Conservation (phyloP, 2,329 filamentous ascomycete genomes). For the Colletotrichum gigasporum region DNA sequence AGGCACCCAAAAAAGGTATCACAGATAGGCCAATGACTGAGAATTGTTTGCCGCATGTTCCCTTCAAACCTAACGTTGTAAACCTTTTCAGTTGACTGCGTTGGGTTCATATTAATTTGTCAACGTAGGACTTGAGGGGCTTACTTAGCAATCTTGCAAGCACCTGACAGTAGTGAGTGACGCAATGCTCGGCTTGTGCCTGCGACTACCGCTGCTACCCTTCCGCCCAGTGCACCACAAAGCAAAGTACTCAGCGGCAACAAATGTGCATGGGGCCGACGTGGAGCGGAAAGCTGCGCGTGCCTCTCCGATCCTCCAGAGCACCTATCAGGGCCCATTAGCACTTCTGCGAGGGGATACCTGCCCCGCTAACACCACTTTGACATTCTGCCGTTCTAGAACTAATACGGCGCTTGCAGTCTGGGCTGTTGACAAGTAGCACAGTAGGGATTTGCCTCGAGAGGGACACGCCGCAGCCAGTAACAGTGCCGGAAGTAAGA, state of each 20-base stretch:
- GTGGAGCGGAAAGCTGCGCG: conserved; percentile 1
- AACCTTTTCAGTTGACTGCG: background rate
- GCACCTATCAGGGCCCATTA: background rate
- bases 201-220: background rate
- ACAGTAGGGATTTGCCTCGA: background rate
- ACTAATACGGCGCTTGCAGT: background rate
- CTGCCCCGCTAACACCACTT: background rate
- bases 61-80: background rate
- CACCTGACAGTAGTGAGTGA: conserved; percentile 1
- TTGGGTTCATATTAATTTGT: background rate
- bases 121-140: background rate
- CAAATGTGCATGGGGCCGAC: conserved; percentile 1
- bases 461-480: no score
- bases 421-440: background rate
- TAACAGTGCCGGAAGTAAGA: no score
- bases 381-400: no score
- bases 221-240: background rate
- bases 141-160: background rate
- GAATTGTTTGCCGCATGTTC: background rate
- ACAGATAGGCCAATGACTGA: conserved; percentile 19
- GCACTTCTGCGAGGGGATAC: no score
- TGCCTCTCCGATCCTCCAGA: background rate
- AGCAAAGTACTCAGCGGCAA: background rate
- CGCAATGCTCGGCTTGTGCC: conserved; percentile 7
- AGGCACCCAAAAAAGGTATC: background rate